phyloP scores from a whole-genome alignment of 768 basidiomycete species.

The Russula dissimulans region DNA sequence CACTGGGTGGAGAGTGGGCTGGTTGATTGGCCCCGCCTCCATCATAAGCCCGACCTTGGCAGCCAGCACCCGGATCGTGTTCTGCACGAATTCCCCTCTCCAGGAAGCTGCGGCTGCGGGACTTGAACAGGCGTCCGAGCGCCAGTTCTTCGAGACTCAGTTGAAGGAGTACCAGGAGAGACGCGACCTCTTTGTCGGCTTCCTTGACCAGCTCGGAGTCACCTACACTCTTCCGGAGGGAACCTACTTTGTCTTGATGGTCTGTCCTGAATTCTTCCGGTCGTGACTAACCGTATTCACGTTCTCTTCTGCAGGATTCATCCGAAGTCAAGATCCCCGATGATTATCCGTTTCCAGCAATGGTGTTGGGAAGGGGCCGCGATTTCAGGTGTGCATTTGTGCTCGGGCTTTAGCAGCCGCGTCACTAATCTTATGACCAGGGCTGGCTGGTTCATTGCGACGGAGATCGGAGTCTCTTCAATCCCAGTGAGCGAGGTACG shows the following conservation, averaged over 20 bases:
- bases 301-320: constrained; percentile 49
- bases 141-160: constrained; percentile 72
- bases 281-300: constrained; percentile 3
- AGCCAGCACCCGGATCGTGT: constrained; percentile 88
- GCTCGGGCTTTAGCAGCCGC: constrained; percentile 1
- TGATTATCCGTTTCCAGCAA: constrained; percentile 72
- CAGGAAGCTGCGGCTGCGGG: constrained; percentile 93
- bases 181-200: constrained; percentile 58
- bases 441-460: constrained; percentile 92
- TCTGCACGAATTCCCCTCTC: constrained; percentile 88
- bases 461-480: constrained; percentile 82
- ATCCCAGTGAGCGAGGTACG: constrained; percentile 91
- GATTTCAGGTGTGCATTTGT: constrained; percentile 63
- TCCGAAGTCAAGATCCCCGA: constrained; percentile 72
- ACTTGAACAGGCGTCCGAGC: constrained; percentile 66
- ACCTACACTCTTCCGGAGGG: constrained; percentile 86
- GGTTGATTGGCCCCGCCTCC: constrained; percentile 80
- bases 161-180: constrained; percentile 71
- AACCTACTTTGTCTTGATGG: constrained; percentile 82
- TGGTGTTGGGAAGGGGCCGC: constrained; percentile 66
- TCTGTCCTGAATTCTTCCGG: constrained; percentile 28
- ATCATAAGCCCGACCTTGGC: constrained; percentile 84
- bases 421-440: constrained; percentile 31
- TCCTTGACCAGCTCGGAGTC: constrained; percentile 77
- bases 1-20: constrained; percentile 96